Evolutionary conservation across 2,329 filamentous ascomycete genomes (phyloP).

Genomic region (Ceratocystis variospora): DNA sequence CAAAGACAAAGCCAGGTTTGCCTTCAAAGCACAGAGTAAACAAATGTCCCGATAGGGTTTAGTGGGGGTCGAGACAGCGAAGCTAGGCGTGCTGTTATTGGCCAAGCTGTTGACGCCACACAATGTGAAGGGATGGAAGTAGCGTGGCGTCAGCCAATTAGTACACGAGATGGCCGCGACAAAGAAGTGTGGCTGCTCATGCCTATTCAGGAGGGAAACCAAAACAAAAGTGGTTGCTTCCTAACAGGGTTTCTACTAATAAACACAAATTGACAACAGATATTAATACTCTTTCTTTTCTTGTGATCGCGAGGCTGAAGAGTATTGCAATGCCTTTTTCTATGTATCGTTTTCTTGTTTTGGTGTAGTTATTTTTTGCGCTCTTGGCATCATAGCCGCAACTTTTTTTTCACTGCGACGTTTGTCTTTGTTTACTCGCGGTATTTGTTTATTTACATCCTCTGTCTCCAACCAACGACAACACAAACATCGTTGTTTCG

Average conservation of each 20-base stretch:
- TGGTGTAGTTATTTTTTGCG: not conserved
- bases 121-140: not conserved
- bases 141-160: slow-evolving; percentile 10
- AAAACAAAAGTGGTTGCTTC: slow-evolving; percentile 18
- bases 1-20: not conserved
- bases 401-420: not conserved
- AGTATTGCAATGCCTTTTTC: not conserved
- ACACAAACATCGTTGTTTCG: too few relatives aligned
- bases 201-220: slow-evolving; percentile 13
- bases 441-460: slow-evolving; percentile 8
- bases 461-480: slow-evolving; percentile 3
- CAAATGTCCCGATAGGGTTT: slow-evolving; percentile 18
- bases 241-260: not conserved
- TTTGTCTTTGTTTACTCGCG: not conserved
- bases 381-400: not conserved
- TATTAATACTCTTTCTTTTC: too few relatives aligned
- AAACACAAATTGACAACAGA: too few relatives aligned
- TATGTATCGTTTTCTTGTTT: not conserved
- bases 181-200: slow-evolving; percentile 10
- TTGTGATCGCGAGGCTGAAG: too few relatives aligned
- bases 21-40: slow-evolving; percentile 12
- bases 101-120: not conserved
- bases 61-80: not conserved
- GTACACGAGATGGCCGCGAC: slow-evolving; percentile 15
- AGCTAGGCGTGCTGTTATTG: slow-evolving; percentile 10